Conservation (phyloP, 176 grass and related monocot genomes). For the Panicum miliaceum region DNA sequence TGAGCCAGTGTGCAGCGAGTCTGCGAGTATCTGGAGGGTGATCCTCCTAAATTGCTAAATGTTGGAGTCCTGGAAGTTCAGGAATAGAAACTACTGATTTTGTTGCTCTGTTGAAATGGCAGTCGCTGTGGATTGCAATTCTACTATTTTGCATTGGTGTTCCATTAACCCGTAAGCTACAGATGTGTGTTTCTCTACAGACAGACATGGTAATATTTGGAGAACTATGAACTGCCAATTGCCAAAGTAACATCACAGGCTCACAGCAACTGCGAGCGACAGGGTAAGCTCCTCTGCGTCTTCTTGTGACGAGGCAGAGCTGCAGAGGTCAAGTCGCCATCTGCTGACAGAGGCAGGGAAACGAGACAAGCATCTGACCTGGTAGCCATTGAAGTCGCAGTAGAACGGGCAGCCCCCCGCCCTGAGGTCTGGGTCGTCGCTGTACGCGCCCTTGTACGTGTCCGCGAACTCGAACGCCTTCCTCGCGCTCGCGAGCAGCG, state of each 20-base stretch:
- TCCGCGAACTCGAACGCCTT: slow-evolving; percentile 82
- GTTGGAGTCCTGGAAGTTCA: neutral
- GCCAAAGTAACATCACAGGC: neutral
- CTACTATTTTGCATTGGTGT: neutral
- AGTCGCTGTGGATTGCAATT: neutral
- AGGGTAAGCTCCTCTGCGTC: neutral
- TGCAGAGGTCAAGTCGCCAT: neutral
- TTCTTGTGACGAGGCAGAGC: neutral
- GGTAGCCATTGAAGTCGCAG: slow-evolving; percentile 92
- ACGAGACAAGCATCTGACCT: slow-evolving; percentile 58
- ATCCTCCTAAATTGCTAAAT: neutral
- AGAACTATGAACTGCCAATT: neutral
- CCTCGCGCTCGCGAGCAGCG: slow-evolving; percentile 59
- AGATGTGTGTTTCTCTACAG: neutral
- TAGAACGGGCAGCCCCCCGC: slow-evolving; percentile 88
- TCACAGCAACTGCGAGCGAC: neutral
- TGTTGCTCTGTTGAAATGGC: neutral
- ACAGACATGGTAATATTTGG: neutral
- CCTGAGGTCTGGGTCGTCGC: slow-evolving; percentile 74
- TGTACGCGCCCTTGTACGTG: slow-evolving; percentile 83
- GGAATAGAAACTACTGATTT: neutral
- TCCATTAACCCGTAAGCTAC: neutral
- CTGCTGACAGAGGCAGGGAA: neutral
- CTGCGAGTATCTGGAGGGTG: neutral
- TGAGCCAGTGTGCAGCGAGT: neutral